A percentile compares a stretch with the other conserved stretches of the same genome.
These are phyloP conservation scores for Torrubiellomyces zombiae DNA, from an alignment of 2,329 filamentous ascomycete genomes.

Conservation along the genomic window DNA sequence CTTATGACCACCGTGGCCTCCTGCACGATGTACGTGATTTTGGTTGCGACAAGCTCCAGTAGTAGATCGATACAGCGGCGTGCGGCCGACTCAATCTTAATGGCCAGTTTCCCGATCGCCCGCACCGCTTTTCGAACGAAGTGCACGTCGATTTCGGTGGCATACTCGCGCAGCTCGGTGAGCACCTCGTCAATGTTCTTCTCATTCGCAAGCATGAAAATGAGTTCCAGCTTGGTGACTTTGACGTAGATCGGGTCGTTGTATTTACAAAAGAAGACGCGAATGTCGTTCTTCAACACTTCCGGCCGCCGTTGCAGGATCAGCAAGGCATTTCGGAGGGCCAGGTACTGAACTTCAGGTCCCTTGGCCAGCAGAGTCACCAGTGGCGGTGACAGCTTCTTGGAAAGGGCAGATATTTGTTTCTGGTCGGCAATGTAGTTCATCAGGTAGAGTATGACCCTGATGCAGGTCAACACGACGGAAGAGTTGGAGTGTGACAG, in stretches of 20 bases:
- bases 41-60: conserved; percentile 88
- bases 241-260: conserved; percentile 99
- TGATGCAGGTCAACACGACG: conserved; percentile 88
- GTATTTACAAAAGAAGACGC: conserved; percentile 99
- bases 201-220: conserved; percentile 95
- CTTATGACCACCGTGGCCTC: conserved; percentile 97
- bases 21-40: conserved; percentile 96
- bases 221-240: conserved; percentile 93
- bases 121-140: conserved; percentile 96
- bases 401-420: conserved; percentile 70
- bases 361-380: conserved; percentile 93
- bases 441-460: conserved; percentile 93
- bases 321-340: conserved; percentile 78
- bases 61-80: conserved; percentile 82
- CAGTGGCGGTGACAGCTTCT: conserved; percentile 85
- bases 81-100: conserved; percentile 94
- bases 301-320: conserved; percentile 88
- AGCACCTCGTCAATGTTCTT: conserved; percentile 91
- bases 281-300: conserved; percentile 87
- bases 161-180: conserved; percentile 88
- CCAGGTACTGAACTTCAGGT: conserved; percentile 95
- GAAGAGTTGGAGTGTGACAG: conserved; percentile 94
- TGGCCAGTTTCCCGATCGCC: conserved; percentile 92
- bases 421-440: conserved; percentile 94
- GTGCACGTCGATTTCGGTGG: conserved; percentile 95